Evolutionary conservation across 2,329 filamentous ascomycete genomes (phyloP).

Genomic region (Monilinia vaccinii-corymbosi): DNA sequence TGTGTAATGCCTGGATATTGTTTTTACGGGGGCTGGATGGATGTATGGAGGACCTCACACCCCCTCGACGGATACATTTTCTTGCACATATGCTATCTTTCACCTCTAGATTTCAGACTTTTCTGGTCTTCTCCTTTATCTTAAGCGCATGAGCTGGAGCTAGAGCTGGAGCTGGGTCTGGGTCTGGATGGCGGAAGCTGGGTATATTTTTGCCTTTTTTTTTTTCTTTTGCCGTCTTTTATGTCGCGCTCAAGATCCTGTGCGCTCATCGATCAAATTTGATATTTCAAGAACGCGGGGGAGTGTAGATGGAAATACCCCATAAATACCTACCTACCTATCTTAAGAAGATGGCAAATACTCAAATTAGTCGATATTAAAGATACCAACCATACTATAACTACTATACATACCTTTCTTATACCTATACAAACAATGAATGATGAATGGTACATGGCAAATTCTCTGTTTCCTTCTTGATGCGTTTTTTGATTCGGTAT

Average conservation of each 20-base stretch:
- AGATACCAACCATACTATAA: neutral
- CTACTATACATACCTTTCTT: neutral
- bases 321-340: too few relatives aligned
- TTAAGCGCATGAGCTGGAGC: neutral
- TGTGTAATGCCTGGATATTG: neutral
- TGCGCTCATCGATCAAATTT: neutral
- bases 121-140: neutral
- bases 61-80: neutral
- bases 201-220: neutral
- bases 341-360: neutral
- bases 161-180: neutral
- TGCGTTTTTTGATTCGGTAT: neutral
- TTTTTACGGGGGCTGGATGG: neutral
- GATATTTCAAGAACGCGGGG: neutral
- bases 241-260: too few relatives aligned
- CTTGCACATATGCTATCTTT: neutral
- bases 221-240: neutral
- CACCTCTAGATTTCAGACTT: neutral
- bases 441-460: too few relatives aligned
- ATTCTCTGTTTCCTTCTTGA: neutral
- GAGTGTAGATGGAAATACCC: neutral
- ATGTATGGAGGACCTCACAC: neutral
- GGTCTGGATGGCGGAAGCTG: neutral
- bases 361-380: neutral
- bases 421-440: too few relatives aligned